Percentiles rank a stretch among this genome's conserved stretches.
phyloP scores from a whole-genome alignment of 2,329 filamentous ascomycete species.

The Venturia oleaginea region DNA sequence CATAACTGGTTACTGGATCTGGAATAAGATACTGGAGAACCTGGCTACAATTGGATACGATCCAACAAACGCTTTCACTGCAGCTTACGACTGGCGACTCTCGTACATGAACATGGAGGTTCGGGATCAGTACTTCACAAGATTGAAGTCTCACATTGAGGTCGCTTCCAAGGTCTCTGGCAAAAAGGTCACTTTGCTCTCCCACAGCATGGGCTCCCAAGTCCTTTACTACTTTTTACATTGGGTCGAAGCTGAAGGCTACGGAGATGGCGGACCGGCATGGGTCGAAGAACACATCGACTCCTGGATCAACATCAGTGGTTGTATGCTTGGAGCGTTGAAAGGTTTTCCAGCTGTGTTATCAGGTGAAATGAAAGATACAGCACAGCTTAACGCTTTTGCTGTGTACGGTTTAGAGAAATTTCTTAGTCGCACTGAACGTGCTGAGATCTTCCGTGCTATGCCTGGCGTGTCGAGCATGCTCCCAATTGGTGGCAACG shows the following conservation, averaged over 20 bases:
- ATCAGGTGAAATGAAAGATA: constrained; percentile 97
- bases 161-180: constrained; percentile 62
- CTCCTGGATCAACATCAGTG: constrained; percentile 96
- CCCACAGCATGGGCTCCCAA: constrained; percentile 96
- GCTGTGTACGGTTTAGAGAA: constrained; percentile 96
- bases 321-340: constrained; percentile 91
- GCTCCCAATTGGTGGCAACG: constrained; percentile 87
- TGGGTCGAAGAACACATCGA: constrained; percentile 91
- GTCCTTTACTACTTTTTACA: constrained; percentile 80
- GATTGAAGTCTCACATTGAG: constrained; percentile 85
- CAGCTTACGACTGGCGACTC: constrained; percentile 83
- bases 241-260: constrained; percentile 69
- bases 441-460: constrained; percentile 86
- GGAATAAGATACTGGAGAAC: constrained; percentile 98
- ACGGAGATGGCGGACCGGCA: constrained; percentile 68
- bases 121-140: constrained; percentile 87
- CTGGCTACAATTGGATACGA: constrained; percentile 94
- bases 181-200: constrained; percentile 76
- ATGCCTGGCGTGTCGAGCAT: constrained; percentile 97
- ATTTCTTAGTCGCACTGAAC: constrained; percentile 82
- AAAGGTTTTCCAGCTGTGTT: constrained; percentile 87
- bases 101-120: constrained; percentile 83
- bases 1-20: constrained; percentile 88
- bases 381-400: constrained; percentile 89
- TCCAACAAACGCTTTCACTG: constrained; percentile 63